Percentiles rank a stretch among this genome's conserved stretches.
phyloP scores from a whole-genome alignment of 768 basidiomycete species.

The Russula emetica region DNA sequence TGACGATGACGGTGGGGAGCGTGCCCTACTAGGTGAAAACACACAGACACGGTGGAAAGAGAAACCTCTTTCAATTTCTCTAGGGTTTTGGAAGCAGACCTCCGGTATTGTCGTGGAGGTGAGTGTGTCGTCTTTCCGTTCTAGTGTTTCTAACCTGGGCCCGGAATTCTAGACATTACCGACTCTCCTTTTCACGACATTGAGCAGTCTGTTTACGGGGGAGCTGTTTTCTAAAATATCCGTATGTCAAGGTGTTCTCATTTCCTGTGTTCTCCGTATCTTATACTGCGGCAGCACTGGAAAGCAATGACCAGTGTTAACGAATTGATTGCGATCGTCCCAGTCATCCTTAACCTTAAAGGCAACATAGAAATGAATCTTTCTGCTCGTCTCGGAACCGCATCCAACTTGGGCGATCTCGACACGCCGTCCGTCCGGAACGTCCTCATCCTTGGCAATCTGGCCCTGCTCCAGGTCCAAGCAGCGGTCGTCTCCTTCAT shows the following conservation, averaged over 20 bases:
- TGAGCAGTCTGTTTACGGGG: conserved; percentile 87
- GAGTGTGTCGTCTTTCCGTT: conserved; percentile 23
- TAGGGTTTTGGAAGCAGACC: conserved; percentile 49
- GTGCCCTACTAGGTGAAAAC: conserved; percentile 43
- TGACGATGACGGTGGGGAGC: conserved; percentile 37
- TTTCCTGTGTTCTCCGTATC: neutral
- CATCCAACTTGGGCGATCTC: conserved; percentile 89
- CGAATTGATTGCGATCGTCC: conserved; percentile 95
- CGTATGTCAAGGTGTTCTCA: conserved; percentile 42
- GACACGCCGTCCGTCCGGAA: conserved; percentile 63
- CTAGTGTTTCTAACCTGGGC: neutral
- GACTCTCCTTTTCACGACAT: conserved; percentile 75
- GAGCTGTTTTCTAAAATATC: conserved; percentile 85
- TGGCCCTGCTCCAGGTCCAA: conserved; percentile 88
- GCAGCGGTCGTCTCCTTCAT: conserved; percentile 85
- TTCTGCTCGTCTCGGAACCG: conserved; percentile 90
- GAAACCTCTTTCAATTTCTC: conserved; percentile 24
- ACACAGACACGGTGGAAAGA: conserved; percentile 33
- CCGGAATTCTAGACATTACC: conserved; percentile 64
- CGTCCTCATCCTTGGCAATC: conserved; percentile 71
- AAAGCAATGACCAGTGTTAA: conserved; percentile 83
- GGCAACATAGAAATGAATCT: conserved; percentile 99
- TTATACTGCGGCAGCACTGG: conserved; percentile 57
- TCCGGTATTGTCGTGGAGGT: conserved; percentile 70
- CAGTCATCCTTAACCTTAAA: conserved; percentile 90